Conservation (phyloP, 2,329 filamentous ascomycete genomes). For the Calonectria hawksworthii region DNA sequence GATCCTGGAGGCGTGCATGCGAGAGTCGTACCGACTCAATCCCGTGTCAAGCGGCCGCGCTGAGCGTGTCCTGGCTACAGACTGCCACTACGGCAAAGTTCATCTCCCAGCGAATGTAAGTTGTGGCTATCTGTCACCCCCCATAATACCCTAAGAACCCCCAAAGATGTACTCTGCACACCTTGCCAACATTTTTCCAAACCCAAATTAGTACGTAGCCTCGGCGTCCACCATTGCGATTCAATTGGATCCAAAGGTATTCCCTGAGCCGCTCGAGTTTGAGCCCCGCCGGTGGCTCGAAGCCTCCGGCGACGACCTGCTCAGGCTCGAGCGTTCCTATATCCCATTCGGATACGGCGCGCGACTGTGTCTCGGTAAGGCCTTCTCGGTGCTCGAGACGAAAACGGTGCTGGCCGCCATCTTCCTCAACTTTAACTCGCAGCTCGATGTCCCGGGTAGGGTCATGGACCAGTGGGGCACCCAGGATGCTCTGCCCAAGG, state of each 20-base stretch:
- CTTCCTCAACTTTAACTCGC: slow-evolving; percentile 8
- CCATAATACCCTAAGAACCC: slow-evolving; percentile 1
- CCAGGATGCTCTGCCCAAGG: slow-evolving; percentile 14
- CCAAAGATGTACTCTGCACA: slow-evolving; percentile 5
- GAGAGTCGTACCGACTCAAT: slow-evolving; percentile 15
- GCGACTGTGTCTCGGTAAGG: slow-evolving; percentile 10
- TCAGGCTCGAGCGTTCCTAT: slow-evolving; percentile 7
- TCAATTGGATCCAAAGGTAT: slow-evolving; percentile 6
- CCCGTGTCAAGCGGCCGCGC: slow-evolving; percentile 11
- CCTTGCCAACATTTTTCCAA: slow-evolving; percentile 11
- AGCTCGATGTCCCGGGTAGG: slow-evolving; percentile 5
- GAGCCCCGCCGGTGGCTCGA: slow-evolving; percentile 6
- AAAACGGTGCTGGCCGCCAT: slow-evolving; percentile 7
- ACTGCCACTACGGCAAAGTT: neutral
- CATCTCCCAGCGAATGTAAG: slow-evolving; percentile 13
- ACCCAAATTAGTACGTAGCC: slow-evolving; percentile 11
- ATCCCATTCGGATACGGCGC: slow-evolving; percentile 16
- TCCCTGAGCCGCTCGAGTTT: slow-evolving; percentile 5
- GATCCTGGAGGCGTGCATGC: slow-evolving; percentile 12
- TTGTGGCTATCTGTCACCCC: slow-evolving; percentile 11
- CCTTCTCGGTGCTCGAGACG: neutral
- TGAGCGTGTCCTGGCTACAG: neutral
- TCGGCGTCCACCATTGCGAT: slow-evolving; percentile 17
- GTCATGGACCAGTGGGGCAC: slow-evolving; percentile 14
- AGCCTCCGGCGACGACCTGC: neutral